Conservation (phyloP, 140 eudicot species). For the Erigeron philadelphicus region DNA sequence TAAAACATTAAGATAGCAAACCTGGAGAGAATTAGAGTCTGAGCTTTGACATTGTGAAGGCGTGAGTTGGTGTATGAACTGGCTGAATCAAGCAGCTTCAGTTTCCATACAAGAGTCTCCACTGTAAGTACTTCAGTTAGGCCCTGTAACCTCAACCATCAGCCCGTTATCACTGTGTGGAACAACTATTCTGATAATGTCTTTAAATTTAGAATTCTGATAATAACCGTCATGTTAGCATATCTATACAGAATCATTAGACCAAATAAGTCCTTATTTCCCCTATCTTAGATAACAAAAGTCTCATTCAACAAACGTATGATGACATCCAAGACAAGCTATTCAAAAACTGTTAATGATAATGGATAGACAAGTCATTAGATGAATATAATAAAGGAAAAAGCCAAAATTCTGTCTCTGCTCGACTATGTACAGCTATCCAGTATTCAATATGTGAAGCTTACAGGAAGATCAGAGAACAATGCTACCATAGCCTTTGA, state of each 20-base stretch:
- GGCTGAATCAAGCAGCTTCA: slow-evolving; percentile 57
- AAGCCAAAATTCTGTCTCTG: background rate
- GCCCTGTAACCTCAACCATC: slow-evolving; percentile 46
- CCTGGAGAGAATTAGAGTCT: slow-evolving; percentile 70
- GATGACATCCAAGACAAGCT: background rate
- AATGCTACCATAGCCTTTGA: slow-evolving; percentile 34
- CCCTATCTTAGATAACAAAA: background rate
- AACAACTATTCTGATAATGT: background rate
- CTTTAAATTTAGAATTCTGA: background rate
- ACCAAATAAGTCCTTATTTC: background rate
- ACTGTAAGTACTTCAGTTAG: slow-evolving; percentile 36
- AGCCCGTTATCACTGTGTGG: slow-evolving; percentile 20
- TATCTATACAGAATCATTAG: background rate
- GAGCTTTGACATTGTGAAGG: slow-evolving; percentile 71
- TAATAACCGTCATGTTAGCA: background rate
- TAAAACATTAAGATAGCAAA: slow-evolving; percentile 18
- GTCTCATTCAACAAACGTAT: background rate
- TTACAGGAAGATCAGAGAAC: slow-evolving; percentile 54
- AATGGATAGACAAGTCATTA: background rate
- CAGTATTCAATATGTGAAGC: slow-evolving; percentile 12
- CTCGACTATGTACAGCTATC: background rate
- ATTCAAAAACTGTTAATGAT: background rate
- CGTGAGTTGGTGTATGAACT: slow-evolving; percentile 66
- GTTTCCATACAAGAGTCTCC: slow-evolving; percentile 67
- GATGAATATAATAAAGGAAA: background rate